Evolutionary conservation across 129 eudicot genomes (phyloP), one percentile per base, ranked within the genome.

Genomic region (Arctium minus): DNA sequence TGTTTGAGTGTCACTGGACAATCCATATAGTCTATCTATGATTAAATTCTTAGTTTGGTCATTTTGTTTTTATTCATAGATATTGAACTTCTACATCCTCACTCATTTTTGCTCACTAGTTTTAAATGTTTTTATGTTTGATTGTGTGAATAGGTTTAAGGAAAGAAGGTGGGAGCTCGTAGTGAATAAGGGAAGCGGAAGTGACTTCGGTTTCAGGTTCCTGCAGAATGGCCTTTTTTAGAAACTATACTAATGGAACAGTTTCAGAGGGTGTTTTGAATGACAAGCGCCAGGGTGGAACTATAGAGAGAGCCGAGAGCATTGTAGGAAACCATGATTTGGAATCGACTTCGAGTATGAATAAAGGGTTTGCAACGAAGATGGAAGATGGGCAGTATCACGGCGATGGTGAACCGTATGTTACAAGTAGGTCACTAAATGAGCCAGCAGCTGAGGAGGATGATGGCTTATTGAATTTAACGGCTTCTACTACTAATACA

Each of bases 181-280:
- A 44, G 78, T 83, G 81, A 83, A 78, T 76, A 37, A 13, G 80
- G 73, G 33, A 72, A 73, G 79, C 78, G 18, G 72, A 67, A 44
- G 79, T 56, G 77, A 40, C 68, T 32, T 84, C 44, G 62, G 76
- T 83, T 82, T 76, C 73, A 82, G 75, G 89, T 60, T 82, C 83
- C 75, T 27, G 73, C 79, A 81, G 71, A 70, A 94, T 95, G 97
- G 94, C 97, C 12, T 90, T 89, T 84, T 90, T 81, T 69, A 91
- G 94, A 81, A 91, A 94, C 82, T 88, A 80, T 37, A 72, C 91
- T 8, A 88, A 86, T 30, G 92, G 79, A 48, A 69, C 92, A 70
- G 87, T 88, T 60, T 72, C 91, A 18, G 92, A 92, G 38, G 83
- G 85, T 44, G 87, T 80, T 71, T 18, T 86, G 85, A 88, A 91